Evolutionary conservation across 2,329 filamentous ascomycete species (phyloP).

Genomic region (Claviceps sorghi): DNA sequence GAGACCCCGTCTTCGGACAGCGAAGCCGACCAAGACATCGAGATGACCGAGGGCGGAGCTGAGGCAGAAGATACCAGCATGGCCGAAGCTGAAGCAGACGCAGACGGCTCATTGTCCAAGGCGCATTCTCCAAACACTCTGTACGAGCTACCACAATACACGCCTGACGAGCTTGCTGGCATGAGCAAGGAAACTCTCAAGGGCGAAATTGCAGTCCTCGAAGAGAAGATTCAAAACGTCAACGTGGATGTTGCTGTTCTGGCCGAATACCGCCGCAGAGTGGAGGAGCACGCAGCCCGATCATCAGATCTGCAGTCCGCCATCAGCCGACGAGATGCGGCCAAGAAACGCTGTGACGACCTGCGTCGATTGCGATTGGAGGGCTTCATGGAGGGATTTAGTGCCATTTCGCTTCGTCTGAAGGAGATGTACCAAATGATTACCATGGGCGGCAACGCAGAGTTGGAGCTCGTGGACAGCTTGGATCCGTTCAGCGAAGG

Average conservation of each 20-base stretch:
- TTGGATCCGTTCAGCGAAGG: conserved; percentile 95
- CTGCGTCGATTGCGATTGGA: conserved; percentile 79
- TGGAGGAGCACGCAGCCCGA: conserved; percentile 66
- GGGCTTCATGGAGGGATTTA: conserved; percentile 97
- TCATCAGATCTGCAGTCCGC: conserved; percentile 74
- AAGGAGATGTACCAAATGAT: conserved; percentile 99
- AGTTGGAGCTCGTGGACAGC: conserved; percentile 90
- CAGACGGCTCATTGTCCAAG: conserved; percentile 11
- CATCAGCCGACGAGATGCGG: conserved; percentile 62
- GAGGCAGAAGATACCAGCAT: conserved; percentile 14
- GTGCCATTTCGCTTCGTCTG: conserved; percentile 77
- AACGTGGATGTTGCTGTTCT: conserved; percentile 82
- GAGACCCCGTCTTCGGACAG: conserved; percentile 8
- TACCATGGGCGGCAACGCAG: conserved; percentile 96
- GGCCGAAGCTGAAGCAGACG: conserved; percentile 10
- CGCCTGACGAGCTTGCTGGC: conserved; percentile 51
- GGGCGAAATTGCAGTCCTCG: conserved; percentile 45
- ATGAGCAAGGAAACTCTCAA: conserved; percentile 50
- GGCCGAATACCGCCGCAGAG: conserved; percentile 72
- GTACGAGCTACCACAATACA: conserved; percentile 62
- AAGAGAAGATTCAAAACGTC: conserved; percentile 65
- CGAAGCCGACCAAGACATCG: conserved; percentile 18
- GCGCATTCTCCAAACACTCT: conserved; percentile 21
- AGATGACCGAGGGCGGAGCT: conserved; percentile 19
- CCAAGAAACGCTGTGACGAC: conserved; percentile 87